phyloP scores from a whole-genome alignment of 495 filamentous ascomycete genomes.

The Apiosordaria backusii region DNA sequence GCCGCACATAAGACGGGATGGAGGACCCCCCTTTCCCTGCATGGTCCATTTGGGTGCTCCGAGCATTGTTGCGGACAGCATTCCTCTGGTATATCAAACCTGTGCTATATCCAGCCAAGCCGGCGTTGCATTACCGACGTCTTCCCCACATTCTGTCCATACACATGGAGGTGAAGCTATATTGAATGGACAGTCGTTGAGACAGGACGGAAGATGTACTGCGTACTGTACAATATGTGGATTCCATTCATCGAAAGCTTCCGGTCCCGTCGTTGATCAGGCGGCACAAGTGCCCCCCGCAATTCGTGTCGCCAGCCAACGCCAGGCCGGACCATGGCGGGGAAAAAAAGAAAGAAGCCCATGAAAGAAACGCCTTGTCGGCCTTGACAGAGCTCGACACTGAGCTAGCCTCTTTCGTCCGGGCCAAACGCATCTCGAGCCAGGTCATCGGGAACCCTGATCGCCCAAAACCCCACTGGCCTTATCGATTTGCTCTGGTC shows the following conservation, averaged over 20 bases:
- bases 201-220: too few species aligned
- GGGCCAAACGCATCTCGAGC: slow-evolving; percentile 2
- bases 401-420: not conserved
- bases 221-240: too few species aligned
- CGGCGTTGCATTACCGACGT: slow-evolving; percentile 9
- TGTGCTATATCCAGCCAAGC: not conserved
- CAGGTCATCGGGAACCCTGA: slow-evolving; percentile 9
- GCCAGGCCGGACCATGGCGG: not conserved
- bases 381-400: not conserved
- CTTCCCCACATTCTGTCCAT: not conserved
- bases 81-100: not conserved
- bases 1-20: not conserved
- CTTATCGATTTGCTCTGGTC: not conserved
- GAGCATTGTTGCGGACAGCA: too few species aligned
- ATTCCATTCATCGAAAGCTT: too few species aligned
- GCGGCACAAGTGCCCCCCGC: not conserved
- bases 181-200: too few species aligned
- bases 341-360: not conserved
- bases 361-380: slow-evolving; percentile 5
- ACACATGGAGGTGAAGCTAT: not conserved
- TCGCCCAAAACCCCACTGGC: not conserved
- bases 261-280: not conserved
- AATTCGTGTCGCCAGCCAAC: not conserved
- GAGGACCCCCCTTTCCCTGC: not conserved
- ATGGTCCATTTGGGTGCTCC: not conserved